A percentile compares a stretch with the other conserved stretches of the same genome.
These are phyloP conservation scores for Neobulgaria alba DNA, from an alignment of 2,329 filamentous ascomycete species.

Conservation along the genomic window DNA sequence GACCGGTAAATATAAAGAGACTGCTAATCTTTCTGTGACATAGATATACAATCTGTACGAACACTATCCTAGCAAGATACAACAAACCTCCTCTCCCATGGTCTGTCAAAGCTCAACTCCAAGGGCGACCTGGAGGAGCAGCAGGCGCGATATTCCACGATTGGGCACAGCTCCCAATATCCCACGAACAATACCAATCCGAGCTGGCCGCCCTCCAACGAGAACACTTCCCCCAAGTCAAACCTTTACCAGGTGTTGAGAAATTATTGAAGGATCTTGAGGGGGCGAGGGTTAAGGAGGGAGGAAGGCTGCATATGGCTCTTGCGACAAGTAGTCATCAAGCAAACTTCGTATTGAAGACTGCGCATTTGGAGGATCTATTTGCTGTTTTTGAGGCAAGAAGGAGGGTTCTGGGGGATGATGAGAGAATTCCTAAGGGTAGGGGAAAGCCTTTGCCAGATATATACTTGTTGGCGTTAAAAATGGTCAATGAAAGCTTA, in stretches of 20 bases:
- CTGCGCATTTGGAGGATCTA: slow-evolving; percentile 44
- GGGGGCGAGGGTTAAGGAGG: slow-evolving; percentile 16
- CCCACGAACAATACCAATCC: slow-evolving; percentile 53
- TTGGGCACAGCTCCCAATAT: slow-evolving; percentile 81
- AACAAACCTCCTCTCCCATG: slow-evolving; percentile 71
- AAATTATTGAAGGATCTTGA: slow-evolving; percentile 54
- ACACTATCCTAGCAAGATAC: slow-evolving; percentile 71
- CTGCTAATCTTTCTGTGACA: too few relatives aligned
- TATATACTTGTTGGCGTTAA: slow-evolving; percentile 82
- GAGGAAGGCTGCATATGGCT: slow-evolving; percentile 58
- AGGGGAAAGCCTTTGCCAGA: slow-evolving; percentile 92
- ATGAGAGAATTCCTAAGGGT: slow-evolving; percentile 64
- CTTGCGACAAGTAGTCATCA: slow-evolving; percentile 63
- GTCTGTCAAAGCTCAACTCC: slow-evolving; percentile 82
- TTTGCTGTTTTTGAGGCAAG: slow-evolving; percentile 58
- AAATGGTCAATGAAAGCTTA: slow-evolving; percentile 73
- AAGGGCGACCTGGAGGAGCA: slow-evolving; percentile 25
- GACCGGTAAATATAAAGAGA: too few relatives aligned
- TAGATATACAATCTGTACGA: slow-evolving; percentile 78
- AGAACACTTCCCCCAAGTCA: slow-evolving; percentile 63
- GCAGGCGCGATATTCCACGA: slow-evolving; percentile 57
- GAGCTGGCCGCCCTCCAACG: slow-evolving; percentile 56
- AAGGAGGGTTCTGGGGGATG: slow-evolving; percentile 79
- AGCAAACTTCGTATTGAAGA: slow-evolving; percentile 32
- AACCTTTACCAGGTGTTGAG: slow-evolving; percentile 70